phyloP scores from a whole-genome alignment of 1,284 basidiomycete genomes.

The Trametes hirsuta region DNA sequence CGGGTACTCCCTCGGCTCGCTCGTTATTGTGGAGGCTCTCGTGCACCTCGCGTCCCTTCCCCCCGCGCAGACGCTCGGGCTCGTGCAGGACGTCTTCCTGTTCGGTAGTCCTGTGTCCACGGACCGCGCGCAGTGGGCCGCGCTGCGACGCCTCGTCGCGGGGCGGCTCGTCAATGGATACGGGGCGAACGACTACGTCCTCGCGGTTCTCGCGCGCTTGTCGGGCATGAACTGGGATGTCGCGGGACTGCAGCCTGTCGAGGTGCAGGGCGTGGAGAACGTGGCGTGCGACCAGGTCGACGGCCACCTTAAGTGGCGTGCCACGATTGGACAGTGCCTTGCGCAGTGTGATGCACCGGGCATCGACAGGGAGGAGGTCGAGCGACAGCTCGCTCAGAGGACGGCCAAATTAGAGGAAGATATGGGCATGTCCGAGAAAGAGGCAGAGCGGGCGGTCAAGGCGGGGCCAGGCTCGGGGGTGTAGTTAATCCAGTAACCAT shows the following conservation, averaged over 20 bases:
- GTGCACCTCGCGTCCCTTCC: constrained; percentile 42
- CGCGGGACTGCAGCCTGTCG: constrained; percentile 67
- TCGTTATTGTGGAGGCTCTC: constrained; percentile 57
- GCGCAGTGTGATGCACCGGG: constrained; percentile 45
- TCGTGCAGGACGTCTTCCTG: constrained; percentile 77
- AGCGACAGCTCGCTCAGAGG: constrained; percentile 35
- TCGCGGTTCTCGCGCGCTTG: constrained; percentile 72
- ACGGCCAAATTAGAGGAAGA: constrained; percentile 28
- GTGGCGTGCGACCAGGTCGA: constrained; percentile 56
- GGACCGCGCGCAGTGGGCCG: constrained; percentile 60
- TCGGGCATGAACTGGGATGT: constrained; percentile 68
- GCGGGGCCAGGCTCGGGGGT: constrained; percentile 19
- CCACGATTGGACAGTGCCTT: constrained; percentile 51
- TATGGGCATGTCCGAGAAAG: constrained; percentile 28
- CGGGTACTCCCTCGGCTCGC: constrained; percentile 60
- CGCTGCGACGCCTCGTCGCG: constrained; percentile 64
- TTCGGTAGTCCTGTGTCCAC: constrained; percentile 72
- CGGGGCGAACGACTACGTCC: constrained; percentile 71
- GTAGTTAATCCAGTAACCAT: not conserved
- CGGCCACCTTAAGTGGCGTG: constrained; percentile 60
- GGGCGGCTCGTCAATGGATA: constrained; percentile 78
- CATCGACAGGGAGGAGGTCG: constrained; percentile 38
- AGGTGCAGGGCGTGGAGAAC: constrained; percentile 73
- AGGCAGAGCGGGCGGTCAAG: constrained; percentile 24
- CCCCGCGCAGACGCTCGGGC: constrained; percentile 46